Evolutionary conservation across 805 yeast species (phyloP), one percentile per base, ranked within the genome.

Genomic region (Candida argentea): DNA sequence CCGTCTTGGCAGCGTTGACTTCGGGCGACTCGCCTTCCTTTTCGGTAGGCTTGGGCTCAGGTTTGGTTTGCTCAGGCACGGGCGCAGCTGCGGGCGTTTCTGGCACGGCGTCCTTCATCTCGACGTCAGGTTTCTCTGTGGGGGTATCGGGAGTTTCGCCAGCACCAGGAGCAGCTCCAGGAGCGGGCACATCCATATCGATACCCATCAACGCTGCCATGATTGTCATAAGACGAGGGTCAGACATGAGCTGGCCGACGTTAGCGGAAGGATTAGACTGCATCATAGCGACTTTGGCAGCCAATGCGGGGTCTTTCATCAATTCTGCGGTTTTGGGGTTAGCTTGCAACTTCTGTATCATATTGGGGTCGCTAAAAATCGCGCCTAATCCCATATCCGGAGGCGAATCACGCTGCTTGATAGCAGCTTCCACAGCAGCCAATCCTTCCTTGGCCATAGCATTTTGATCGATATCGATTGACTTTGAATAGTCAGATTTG

Each of bases 241-340:
- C 96, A 24, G 73, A 55, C 51, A 81, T 65, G 59, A 86, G 68
- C 35, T 75, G 79, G 16, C 73, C 61, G 33, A 82, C 72, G 43
- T 78, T 69, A 2, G 80, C 72, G 56, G 75, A 71, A 21, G 97
- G 97, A 53, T 86, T 79, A 20, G 62, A 39, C 56, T 73, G 74
- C 51, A 80, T 48, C 46, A 65, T 58, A 41, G 59, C 46, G 39
- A 82, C 69, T 59, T 85, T 81, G 27, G 69, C 68, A 15, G 86
- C 83, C 46, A 91, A 68, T 29, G 67, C 65, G 7, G 96, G 95
- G 52, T 91, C 97, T 38, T 80, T 76, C 84, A 87, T 75, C 50
- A 77, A 54, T 35, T 79, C 89, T 18, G 82, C 74, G 14, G 96
- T 85, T 61, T 82, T 80, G 36, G 98, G 97, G 54, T 91, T 79